Base-by-base conservation (phyloP, 2,329 filamentous ascomycete species). In the Phaeosphaeria sp. region DNA sequence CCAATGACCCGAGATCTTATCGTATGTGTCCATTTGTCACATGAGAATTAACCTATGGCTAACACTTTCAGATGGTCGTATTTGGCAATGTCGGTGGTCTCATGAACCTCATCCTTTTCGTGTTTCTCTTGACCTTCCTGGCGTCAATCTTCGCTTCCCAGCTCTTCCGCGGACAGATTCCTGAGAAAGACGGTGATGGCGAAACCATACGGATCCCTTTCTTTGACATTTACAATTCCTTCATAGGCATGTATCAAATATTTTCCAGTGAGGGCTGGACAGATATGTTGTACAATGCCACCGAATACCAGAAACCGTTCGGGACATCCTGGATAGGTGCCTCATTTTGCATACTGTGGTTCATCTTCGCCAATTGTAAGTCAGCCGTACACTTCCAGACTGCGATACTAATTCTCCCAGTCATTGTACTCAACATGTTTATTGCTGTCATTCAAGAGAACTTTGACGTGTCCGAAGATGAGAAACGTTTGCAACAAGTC, bases 371-470 rank as follows among this genome's bases (percentile, higher is more conserved):
- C 6, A 97, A 96, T 77, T 94, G 73, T 78, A 67, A 71, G 74
- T 71, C 17, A 7, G 43, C 42, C 21, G 1, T 21, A n/a, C 21
- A 23, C 20, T 17, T 6, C 18, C 7, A 5, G 6, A 44, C 2
- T 50, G 10, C 36, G 9, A 18, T 20, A 33, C 66, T 73, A 59
- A 72, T 10, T 13, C 2, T 20, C 7, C 11, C 44, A 75, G 73
- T 98, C 74, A 96, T 99, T 79, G 86, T 98, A 60, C 81, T 99
- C 81, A 99, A 98, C 74, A 99, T 99, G 95, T 99, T 99, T 83
- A 98, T 99, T 91, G 95, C 95, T 83, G 95, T 99, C 80, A 99
- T 99, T 65, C 95, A 99, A 77, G 95, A 99, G 74, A 99, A 97
- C 72, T 99, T 99, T 74, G 95, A 99, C 78, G 93, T 99, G 23